Evolutionary conservation across 345 rosid species (phyloP), one percentile per base, ranked within the genome.

Genomic region (Eutrema yunnanense): DNA sequence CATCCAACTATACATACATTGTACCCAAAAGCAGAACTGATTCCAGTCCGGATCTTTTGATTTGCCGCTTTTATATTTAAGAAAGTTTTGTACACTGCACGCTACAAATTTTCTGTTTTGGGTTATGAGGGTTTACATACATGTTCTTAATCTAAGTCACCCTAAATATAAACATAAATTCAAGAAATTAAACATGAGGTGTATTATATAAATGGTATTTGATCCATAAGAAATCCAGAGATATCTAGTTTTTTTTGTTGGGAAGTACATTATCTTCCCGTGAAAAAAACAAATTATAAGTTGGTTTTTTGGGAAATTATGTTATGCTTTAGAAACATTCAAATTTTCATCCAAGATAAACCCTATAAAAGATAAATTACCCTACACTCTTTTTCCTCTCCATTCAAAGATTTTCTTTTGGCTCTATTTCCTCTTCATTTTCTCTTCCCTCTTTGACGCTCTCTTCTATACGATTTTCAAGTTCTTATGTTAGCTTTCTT

Each of bases 21-120:
- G 44, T 62, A 62, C 26, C 41, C 69, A 9, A 62, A 72, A 53
- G 37, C 48, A 63, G 32, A 54, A 72, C 40, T 52, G 46, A 62
- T 52, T 72, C 12, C 9, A 62, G 38, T 67, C 53, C 42, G 38
- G 55, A 54, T 73, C 47, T 54, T 62, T 63, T 72, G 70, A 63
- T 62, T 64, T 63, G 40, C 64, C 48, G 46, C 40, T 43, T 53
- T 10, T 47, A 47, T 37, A 73, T 46, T 56, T 55, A 72, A 63
- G 11, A 8, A 64, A 34, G 32, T 63, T 53, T 63, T 72, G 12
- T 47, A 41, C 61, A 41, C 75, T 50, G 52, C 52, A 26, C 52
- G n/a, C 38, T 33, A 51, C 12, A 72, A 61, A 6, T 32, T 41
- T 57, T 38, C 60, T 71, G 43, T 52, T 72, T 72, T 33, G 19